Evolutionary conservation across 1,284 basidiomycete species (phyloP).

Genomic region (Trichosporon coremiiforme): DNA sequence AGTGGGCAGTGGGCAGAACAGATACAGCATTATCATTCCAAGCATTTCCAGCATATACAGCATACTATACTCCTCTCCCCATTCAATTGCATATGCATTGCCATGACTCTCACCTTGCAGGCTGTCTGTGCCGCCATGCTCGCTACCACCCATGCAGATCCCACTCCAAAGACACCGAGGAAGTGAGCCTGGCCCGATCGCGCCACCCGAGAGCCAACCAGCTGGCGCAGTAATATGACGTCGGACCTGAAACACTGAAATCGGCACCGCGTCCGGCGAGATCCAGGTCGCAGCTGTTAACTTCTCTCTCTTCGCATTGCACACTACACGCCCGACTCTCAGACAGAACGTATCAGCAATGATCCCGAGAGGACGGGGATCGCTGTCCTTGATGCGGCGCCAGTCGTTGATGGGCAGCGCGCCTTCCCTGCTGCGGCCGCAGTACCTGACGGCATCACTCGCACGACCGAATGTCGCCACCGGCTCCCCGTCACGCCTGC

Average conservation of each 20-base stretch:
- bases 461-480: neutral
- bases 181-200: neutral
- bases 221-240: neutral
- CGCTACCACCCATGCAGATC: neutral
- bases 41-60: constrained; percentile 13
- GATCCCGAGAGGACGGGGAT: constrained; percentile 7
- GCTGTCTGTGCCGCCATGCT: neutral
- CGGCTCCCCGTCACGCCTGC: neutral
- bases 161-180: neutral
- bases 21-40: neutral
- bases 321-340: neutral
- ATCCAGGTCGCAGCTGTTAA: neutral
- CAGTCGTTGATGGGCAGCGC: constrained; percentile 10
- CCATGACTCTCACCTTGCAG: neutral
- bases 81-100: constrained; percentile 29
- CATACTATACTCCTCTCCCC: constrained; percentile 19
- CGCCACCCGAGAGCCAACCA: constrained; percentile 4
- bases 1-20: neutral
- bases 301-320: neutral
- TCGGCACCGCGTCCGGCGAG: neutral
- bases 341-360: constrained; percentile 2
- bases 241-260: neutral
- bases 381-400: neutral
- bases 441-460: neutral
- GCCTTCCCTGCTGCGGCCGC: neutral